Evolutionary conservation across 2,329 filamentous ascomycete species (phyloP).

Genomic region (Tolypocladium sp.): DNA sequence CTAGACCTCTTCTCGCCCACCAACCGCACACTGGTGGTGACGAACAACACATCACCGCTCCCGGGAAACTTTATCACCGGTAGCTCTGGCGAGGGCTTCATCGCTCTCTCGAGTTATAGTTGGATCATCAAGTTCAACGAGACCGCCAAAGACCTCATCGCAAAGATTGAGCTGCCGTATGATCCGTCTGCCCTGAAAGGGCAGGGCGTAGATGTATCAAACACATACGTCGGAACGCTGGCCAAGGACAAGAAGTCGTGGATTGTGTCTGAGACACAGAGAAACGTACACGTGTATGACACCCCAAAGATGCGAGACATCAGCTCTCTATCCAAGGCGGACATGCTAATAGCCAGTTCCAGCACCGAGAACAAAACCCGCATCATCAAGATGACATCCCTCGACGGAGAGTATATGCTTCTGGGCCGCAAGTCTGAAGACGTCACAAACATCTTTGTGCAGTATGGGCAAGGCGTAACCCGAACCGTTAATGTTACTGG

Average conservation of each 20-base stretch:
- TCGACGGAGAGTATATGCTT: constrained; percentile 21
- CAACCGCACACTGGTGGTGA: constrained; percentile 18
- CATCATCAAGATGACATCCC: constrained; percentile 20
- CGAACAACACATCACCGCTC: constrained; percentile 18
- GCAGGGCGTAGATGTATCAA: constrained; percentile 1
- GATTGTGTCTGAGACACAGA: constrained; percentile 8
- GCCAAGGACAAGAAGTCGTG: constrained; percentile 2
- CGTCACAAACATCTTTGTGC: constrained; percentile 19
- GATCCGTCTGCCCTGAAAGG: constrained; percentile 3
- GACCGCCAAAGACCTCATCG: constrained; percentile 20
- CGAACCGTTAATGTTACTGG: constrained; percentile 18
- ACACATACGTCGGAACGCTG: constrained; percentile 5
- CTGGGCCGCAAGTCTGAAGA: constrained; percentile 17
- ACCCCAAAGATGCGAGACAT: no score
- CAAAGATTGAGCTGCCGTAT: constrained; percentile 22
- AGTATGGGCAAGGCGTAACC: constrained; percentile 20
- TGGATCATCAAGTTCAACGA: constrained; percentile 21
- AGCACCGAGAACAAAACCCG: no score
- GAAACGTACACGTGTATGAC: constrained; percentile 15
- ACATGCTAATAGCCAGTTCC: no score
- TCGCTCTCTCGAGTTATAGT: constrained; percentile 18
- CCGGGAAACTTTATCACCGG: constrained; percentile 18
- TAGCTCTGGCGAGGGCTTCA: constrained; percentile 16
- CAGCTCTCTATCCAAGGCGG: no score
- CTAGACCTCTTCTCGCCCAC: constrained; percentile 22